phyloP scores from a whole-genome alignment of 2,329 filamentous ascomycete species.

The Beauveria sp. region DNA sequence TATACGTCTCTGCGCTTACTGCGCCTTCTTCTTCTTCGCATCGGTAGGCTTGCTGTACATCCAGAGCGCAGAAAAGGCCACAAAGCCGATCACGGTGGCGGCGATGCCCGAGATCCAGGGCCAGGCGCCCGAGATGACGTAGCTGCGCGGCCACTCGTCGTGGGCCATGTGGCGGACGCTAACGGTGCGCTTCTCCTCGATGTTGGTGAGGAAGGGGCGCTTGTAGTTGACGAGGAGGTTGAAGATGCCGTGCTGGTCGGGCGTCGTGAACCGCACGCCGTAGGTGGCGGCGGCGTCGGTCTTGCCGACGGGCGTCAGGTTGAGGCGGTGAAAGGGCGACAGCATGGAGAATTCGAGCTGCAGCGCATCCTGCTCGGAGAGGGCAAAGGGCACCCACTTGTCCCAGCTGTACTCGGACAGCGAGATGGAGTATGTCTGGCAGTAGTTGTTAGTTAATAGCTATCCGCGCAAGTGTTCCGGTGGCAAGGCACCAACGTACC shows the following conservation, averaged over 20 bases:
- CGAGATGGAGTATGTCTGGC: conserved; percentile 78
- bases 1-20: conserved; percentile 21
- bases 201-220: conserved; percentile 77
- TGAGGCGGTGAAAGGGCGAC: conserved; percentile 88
- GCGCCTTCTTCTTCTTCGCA: conserved; percentile 38
- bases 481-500: conserved; percentile 48
- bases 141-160: conserved; percentile 91
- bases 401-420: conserved; percentile 77
- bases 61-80: conserved; percentile 83
- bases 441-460: neutral
- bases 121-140: conserved; percentile 83
- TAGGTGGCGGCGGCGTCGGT: conserved; percentile 66
- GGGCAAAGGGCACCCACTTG: conserved; percentile 65
- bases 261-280: conserved; percentile 68
- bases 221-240: conserved; percentile 98
- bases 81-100: conserved; percentile 74
- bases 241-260: conserved; percentile 98
- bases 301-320: conserved; percentile 50
- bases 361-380: conserved; percentile 62
- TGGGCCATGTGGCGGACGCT: conserved; percentile 95
- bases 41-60: conserved; percentile 56
- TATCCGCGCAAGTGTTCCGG: neutral
- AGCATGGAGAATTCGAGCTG: conserved; percentile 99
- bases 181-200: conserved; percentile 93
- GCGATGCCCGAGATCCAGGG: conserved; percentile 88